phyloP scores from a whole-genome alignment of 208 protist genomes.

The Naegleria fowleri region DNA sequence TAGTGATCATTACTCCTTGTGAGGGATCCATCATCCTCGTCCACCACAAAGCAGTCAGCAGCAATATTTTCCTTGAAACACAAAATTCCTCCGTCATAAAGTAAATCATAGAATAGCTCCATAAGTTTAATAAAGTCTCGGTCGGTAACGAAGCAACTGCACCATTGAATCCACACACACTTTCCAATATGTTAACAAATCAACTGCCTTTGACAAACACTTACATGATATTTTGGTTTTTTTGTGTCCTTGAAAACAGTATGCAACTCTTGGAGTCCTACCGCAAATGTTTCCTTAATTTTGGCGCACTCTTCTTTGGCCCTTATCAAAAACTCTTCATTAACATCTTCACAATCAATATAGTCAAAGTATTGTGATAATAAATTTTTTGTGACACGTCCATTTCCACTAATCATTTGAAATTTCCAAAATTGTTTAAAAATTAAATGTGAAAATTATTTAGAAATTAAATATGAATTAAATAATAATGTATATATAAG shows the following conservation, averaged over 20 bases:
- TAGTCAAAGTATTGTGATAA: not conserved
- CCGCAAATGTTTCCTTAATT: not conserved
- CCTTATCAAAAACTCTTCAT: not conserved
- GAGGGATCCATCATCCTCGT: not conserved
- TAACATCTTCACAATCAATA: not conserved
- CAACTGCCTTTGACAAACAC: too few species aligned
- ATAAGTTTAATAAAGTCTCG: not conserved
- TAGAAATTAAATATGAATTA: too few species aligned
- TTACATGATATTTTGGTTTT: not conserved
- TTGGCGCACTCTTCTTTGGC: not conserved
- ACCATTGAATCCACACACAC: slow-evolving; percentile 8
- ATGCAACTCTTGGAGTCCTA: not conserved
- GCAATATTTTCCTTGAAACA: not conserved
- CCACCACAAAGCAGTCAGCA: not conserved
- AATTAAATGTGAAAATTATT: not conserved
- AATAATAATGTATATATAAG: too few species aligned
- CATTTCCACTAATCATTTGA: not conserved
- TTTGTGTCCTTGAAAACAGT: not conserved
- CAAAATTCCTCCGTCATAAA: not conserved
- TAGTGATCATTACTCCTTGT: not conserved
- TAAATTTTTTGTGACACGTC: slow-evolving; percentile 1
- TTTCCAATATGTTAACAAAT: not conserved
- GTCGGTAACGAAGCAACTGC: not conserved
- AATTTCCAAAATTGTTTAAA: not conserved
- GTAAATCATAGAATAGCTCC: not conserved